Evolutionary conservation across 352 stramenopile genomes (phyloP), one percentile per base, ranked within the genome.

Genomic region (Phytophthora pluvialis): DNA sequence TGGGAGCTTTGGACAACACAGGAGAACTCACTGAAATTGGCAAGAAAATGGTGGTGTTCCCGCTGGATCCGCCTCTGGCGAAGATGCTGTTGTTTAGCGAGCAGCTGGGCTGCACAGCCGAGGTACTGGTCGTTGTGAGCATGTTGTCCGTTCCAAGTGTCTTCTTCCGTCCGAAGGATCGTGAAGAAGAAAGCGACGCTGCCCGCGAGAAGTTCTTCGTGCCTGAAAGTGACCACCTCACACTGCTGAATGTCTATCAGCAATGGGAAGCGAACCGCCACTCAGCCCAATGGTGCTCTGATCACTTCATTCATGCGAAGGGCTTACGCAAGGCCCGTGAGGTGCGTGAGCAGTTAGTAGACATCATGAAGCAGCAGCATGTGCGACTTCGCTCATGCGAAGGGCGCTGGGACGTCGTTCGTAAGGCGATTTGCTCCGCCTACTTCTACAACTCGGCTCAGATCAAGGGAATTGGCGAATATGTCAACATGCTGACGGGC

Each of bases 371-470:
- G 74, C 90, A 98, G 70, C 97, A 99, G 75, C 94, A 88, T 56
- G 81, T 99, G 18, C 78, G 83, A n/a, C 82, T 97, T 53, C 77
- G 81, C 9, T 97, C 84, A 29, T 98, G 93, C 65, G 91, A 88
- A 43, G 92, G 89, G 32, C 86, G 88, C 40, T 99, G 97, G 97
- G 97, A 99, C 80, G 86, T 98, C 3, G 94, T 99, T 38, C 90
- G 98, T 32, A 99, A 99, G 78, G 93, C 97, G 0, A 99, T 99
- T 69, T 99, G 98, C 78, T 99, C 97, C 16, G 97, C 97, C 11
- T 99, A 99, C 77, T 99, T 99, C 66, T 99, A 99, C 93, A 99
- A 99, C 67, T 97, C 91, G 45, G 97, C 97, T 10, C 97, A 99
- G 67, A 98, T 99, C 73, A 99, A 99, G 80, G 97, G 97, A 16